Percentiles rank a stretch among this genome's conserved stretches.
phyloP scores from a whole-genome alignment of 371 early-diverging fungal genomes.

The Basidiobolus meristosporus region DNA sequence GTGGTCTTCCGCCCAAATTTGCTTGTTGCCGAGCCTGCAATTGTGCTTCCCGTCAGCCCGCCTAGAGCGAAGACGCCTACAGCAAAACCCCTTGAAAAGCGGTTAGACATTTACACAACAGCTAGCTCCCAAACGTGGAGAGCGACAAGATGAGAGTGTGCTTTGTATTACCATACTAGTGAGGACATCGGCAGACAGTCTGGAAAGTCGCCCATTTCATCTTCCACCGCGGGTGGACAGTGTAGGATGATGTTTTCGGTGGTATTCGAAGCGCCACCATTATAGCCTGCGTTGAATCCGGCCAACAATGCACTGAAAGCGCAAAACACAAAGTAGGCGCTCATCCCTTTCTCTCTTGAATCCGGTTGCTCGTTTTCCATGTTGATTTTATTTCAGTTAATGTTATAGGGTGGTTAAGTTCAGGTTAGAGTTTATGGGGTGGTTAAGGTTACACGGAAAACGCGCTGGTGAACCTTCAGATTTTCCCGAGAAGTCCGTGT shows the following conservation, averaged over 20 bases:
- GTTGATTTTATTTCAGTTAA: too few species aligned
- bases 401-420: too few species aligned
- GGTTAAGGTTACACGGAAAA: too few species aligned
- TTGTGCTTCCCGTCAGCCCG: conserved; percentile 49
- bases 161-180: not conserved
- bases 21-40: conserved; percentile 27
- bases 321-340: not conserved
- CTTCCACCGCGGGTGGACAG: not conserved
- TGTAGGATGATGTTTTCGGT: conserved; percentile 1
- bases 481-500: too few species aligned
- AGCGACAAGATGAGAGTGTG: too few species aligned
- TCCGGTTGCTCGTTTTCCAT: not conserved
- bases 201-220: not conserved
- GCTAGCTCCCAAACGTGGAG: too few species aligned
- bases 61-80: conserved; percentile 50
- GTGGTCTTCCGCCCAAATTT: conserved; percentile 44
- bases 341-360: not conserved
- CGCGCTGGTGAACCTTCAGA: too few species aligned
- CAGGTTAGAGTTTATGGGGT: too few species aligned
- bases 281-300: conserved; percentile 3
- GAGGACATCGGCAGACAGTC: not conserved
- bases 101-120: too few species aligned
- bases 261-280: conserved; percentile 2
- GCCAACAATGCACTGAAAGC: not conserved
- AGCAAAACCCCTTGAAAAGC: too few species aligned